phyloP scores from a whole-genome alignment of 805 yeast genomes.

The Barnettozyma populi region DNA sequence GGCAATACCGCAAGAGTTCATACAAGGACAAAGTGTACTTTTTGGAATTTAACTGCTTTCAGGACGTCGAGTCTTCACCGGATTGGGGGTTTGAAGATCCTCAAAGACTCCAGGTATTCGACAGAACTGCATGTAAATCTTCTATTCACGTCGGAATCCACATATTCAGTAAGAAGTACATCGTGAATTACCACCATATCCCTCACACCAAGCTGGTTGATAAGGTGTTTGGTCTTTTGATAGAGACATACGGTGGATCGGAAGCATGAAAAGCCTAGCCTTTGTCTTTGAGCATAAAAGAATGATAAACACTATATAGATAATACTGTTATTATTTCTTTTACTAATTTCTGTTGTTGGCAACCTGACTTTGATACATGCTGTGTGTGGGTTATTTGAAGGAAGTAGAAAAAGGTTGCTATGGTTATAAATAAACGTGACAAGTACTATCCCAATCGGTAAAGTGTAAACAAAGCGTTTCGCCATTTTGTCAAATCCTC shows the following conservation, averaged over 20 bases:
- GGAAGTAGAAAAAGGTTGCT: conserved; percentile 12
- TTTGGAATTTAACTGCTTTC: conserved; percentile 22
- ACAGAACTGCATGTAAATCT: conserved; percentile 17
- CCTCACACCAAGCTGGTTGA: conserved; percentile 19
- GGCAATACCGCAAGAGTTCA: conserved; percentile 20
- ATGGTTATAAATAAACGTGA: conserved; percentile 11
- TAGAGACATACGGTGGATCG: conserved; percentile 15
- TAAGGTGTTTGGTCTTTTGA: conserved; percentile 16
- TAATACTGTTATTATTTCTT: not conserved
- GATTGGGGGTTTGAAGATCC: not conserved
- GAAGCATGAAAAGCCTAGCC: not conserved
- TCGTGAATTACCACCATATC: conserved; percentile 19
- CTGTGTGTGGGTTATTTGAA: no score
- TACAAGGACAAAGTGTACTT: conserved; percentile 20
- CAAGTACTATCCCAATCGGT: conserved; percentile 9
- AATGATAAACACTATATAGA: not conserved
- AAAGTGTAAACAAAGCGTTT: conserved; percentile 20
- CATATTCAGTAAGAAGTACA: conserved; percentile 19
- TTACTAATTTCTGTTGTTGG: no score
- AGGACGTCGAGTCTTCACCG: conserved; percentile 11
- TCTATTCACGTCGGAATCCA: conserved; percentile 19
- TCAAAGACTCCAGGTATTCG: conserved; percentile 7
- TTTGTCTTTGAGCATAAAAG: not conserved
- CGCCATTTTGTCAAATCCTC: conserved; percentile 9
- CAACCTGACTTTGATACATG: no score